Base-by-base conservation (phyloP, 2,329 filamentous ascomycete species). In the Cryphonectria radicalis region DNA sequence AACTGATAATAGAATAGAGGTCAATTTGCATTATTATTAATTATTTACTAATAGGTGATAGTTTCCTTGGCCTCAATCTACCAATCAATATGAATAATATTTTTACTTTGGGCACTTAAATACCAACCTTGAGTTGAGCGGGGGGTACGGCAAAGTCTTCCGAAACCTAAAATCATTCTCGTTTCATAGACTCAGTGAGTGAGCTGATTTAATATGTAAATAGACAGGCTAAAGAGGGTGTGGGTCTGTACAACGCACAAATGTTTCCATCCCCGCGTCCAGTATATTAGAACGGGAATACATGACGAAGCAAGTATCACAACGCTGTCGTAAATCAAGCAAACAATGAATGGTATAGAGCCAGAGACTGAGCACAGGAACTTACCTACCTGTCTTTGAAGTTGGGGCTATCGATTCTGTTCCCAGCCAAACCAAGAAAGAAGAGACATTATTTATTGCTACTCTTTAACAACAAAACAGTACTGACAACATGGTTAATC, bases 401-500 rank as follows among this genome's bases (percentile, higher is more conserved):
- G 7, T 14, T 10, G 50, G 25, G 50, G 4, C 13, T 13, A 53
- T n/a, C 22, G 46, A 50, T 40, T 40, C 8, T 11, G 10, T 40
- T 40, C 37, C 10, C 37, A 40, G 2, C 37, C 37, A 13, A 40
- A 40, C 8, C 37, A 25, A 25, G 19, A 25, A 53, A 7, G 7
- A n/a, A 55, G 19, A 53, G 22, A 53, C 46, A 11, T 11, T n/a
- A 3, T n/a, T n/a, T 53, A 17, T n/a, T 53, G 46, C 42, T 43
- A 6, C 13, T 17, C 10, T 11, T 13, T 11, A 40, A 40, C 8
- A n/a, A 8, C 22, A 50, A 8, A 8, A 59, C 37, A 65, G 4
- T 28, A 28, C 28, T 28, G 25, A 50, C 10, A 43, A 37, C 5
- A 63, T 69, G 57, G 55, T 62, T n/a, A 70, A 46, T 19, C 32